phyloP scores from a whole-genome alignment of 1,139 yeast species.

The Candida pseudoviswanathii region DNA sequence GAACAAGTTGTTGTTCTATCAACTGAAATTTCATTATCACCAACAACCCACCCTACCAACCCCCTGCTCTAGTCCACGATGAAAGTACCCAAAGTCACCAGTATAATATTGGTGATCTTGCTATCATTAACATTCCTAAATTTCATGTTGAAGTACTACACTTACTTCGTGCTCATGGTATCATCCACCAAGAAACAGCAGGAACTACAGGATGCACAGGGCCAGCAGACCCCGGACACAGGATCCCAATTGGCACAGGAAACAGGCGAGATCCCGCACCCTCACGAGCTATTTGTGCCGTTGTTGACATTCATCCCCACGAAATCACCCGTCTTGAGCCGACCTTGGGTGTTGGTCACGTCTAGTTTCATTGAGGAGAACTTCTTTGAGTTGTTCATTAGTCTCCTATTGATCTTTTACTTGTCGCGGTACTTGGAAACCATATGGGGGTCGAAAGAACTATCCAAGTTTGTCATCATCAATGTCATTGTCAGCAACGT shows the following conservation, averaged over 20 bases:
- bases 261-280: slow-evolving; percentile 42
- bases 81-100: slow-evolving; percentile 41
- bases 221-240: not conserved
- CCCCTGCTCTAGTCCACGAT: slow-evolving; percentile 16
- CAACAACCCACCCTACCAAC: not conserved
- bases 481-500: slow-evolving; percentile 35
- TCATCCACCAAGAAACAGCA: slow-evolving; percentile 27
- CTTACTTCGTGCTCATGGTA: slow-evolving; percentile 34
- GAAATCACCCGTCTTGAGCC: slow-evolving; percentile 34
- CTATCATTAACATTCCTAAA: slow-evolving; percentile 30
- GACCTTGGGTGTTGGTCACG: slow-evolving; percentile 45
- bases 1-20: not conserved
- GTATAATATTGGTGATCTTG: slow-evolving; percentile 37
- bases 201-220: not conserved
- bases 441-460: slow-evolving; percentile 41
- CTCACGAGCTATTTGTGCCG: slow-evolving; percentile 45
- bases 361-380: slow-evolving; percentile 38
- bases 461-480: slow-evolving; percentile 28
- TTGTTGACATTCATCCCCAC: slow-evolving; percentile 43
- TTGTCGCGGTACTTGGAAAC: slow-evolving; percentile 42
- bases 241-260: slow-evolving; percentile 28
- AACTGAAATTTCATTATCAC: not conserved
- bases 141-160: slow-evolving; percentile 32
- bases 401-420: slow-evolving; percentile 32
- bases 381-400: slow-evolving; percentile 29